Conservation (phyloP, 106 monocot genomes). For the Amphibolis antarctica region DNA sequence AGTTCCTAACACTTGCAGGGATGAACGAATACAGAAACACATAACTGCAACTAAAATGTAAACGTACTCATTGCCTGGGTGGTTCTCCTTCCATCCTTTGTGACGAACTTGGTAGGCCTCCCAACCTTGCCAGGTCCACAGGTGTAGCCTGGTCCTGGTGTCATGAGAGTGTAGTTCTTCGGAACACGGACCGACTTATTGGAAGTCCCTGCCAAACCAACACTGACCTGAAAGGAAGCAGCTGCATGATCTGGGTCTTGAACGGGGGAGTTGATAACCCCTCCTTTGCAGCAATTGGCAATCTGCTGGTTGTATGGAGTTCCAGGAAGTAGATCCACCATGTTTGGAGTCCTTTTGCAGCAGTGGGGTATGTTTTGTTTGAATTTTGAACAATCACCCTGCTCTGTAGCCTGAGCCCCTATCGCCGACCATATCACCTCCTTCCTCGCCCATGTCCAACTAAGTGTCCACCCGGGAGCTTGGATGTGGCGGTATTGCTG, state of each 20-base stretch:
- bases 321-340: constrained; percentile 65
- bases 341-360: constrained; percentile 47
- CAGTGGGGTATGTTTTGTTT: constrained; percentile 55
- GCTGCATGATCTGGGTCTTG: constrained; percentile 56
- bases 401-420: constrained; percentile 61
- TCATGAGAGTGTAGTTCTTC: constrained; percentile 54
- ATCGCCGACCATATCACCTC: constrained; percentile 68
- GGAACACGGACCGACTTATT: constrained; percentile 60
- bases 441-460: constrained; percentile 73
- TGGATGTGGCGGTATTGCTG: constrained; percentile 74
- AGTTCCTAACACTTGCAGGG: too few species aligned
- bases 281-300: constrained; percentile 81
- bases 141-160: constrained; percentile 72
- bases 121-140: constrained; percentile 49
- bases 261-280: constrained; percentile 47
- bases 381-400: constrained; percentile 66
- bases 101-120: constrained; percentile 41
- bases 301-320: constrained; percentile 71
- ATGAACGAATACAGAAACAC: too few species aligned
- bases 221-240: constrained; percentile 62
- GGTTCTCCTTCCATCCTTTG: constrained; percentile 59
- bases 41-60: too few species aligned
- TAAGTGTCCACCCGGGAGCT: constrained; percentile 68
- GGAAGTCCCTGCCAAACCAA: constrained; percentile 51
- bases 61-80: constrained; percentile 75